A percentile compares a stretch with the other conserved stretches of the same genome.
phyloP scores from a whole-genome alignment of 1,139 yeast species.

The Yamadazyma triangularis region DNA sequence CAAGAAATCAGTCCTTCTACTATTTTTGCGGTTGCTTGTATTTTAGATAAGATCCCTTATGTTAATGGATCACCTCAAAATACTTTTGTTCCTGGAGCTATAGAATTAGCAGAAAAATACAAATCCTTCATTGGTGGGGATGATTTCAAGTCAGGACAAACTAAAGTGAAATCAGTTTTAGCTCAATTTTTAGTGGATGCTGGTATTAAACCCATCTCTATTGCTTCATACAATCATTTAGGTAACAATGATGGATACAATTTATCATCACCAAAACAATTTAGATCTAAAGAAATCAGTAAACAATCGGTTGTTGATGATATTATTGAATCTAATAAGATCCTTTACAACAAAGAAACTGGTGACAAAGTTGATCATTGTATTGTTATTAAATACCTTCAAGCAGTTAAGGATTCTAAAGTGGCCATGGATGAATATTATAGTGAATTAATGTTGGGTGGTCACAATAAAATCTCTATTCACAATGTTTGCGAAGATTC shows the following conservation, averaged over 20 bases:
- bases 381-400: slow-evolving; percentile 89
- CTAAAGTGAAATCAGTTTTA: slow-evolving; percentile 89
- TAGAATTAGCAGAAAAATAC: slow-evolving; percentile 81
- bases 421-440: slow-evolving; percentile 99
- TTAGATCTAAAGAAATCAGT: slow-evolving; percentile 92
- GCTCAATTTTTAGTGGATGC: slow-evolving; percentile 97
- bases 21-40: slow-evolving; percentile 87
- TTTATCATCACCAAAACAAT: slow-evolving; percentile 87
- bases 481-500: slow-evolving; percentile 98
- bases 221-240: slow-evolving; percentile 93
- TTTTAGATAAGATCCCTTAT: slow-evolving; percentile 82
- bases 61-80: slow-evolving; percentile 97
- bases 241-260: slow-evolving; percentile 97
- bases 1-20: slow-evolving; percentile 88
- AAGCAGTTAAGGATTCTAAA: slow-evolving; percentile 94
- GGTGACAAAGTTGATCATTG: slow-evolving; percentile 88
- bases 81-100: slow-evolving; percentile 93
- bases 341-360: slow-evolving; percentile 75
- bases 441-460: slow-evolving; percentile 95
- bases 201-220: slow-evolving; percentile 90
- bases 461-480: slow-evolving; percentile 89
- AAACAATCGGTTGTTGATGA: slow-evolving; percentile 93
- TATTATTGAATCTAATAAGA: slow-evolving; percentile 83
- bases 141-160: slow-evolving; percentile 96
- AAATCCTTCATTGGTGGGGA: slow-evolving; percentile 89